phyloP scores from a whole-genome alignment of 169 alveolate genomes.

The Cryptosporidium meleagridis region DNA sequence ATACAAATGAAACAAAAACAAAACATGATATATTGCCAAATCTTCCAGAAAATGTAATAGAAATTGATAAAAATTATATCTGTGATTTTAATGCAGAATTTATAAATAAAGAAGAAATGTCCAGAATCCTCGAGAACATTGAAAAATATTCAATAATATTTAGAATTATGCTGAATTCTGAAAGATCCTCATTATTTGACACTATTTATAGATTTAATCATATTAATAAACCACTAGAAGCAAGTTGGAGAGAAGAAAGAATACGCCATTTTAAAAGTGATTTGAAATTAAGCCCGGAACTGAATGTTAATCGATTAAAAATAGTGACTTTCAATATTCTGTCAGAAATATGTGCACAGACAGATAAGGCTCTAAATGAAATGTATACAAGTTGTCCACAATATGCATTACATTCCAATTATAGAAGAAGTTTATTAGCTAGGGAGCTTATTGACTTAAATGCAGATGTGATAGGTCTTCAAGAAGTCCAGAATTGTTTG shows the following conservation, averaged over 20 bases:
- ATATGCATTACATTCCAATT: constrained; percentile 39
- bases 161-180: constrained; percentile 11
- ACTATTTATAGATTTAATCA: constrained; percentile 22
- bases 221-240: constrained; percentile 17
- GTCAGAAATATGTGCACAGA: constrained; percentile 51
- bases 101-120: background rate
- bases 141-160: constrained; percentile 32
- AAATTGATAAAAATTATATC: constrained; percentile 10
- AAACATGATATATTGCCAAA: background rate
- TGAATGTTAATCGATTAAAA: background rate
- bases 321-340: constrained; percentile 61
- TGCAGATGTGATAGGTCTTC: constrained; percentile 50
- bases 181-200: constrained; percentile 4
- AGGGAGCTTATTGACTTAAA: constrained; percentile 54
- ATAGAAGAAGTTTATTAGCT: constrained; percentile 66
- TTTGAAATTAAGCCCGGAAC: background rate
- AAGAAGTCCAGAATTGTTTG: constrained; percentile 55
- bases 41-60: constrained; percentile 14
- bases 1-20: background rate
- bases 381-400: constrained; percentile 50
- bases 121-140: background rate
- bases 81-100: background rate
- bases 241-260: constrained; percentile 45
- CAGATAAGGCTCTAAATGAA: constrained; percentile 55
- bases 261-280: constrained; percentile 7